Base-by-base conservation (phyloP, 768 basidiomycete genomes). In the Imleria badia region DNA sequence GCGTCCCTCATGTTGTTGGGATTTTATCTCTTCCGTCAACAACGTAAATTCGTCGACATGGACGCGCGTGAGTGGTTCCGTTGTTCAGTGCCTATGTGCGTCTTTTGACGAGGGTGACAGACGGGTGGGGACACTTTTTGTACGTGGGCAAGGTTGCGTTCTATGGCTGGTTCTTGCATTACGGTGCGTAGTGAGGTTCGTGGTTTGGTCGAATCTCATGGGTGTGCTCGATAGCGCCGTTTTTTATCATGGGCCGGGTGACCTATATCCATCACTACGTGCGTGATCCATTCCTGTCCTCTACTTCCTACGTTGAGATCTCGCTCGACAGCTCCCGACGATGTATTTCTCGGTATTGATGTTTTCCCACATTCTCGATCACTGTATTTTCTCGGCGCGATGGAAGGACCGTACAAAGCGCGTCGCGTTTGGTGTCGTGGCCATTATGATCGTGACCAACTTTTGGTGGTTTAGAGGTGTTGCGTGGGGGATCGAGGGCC, bases 261-360 rank as follows among this genome's bases (percentile, higher is more conserved):
- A 97, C 94, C 30, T 98, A 98, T 63, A 75, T 98, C 26, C 96
- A 98, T 71, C 94, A 97, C 77, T 98, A 96, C 68, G 92, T 95
- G 62, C 60, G 90, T 81, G 26, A 13, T 8, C 39, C 12, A 1
- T 1, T 31, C 7, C 6, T 15, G n/a, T 17, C 13, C n/a, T 30
- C 44, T 12, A 3, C 26, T 10, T 20, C 8, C 15, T 3, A 33
- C 6, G 5, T 14, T 56, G 45, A 60, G 11, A 22, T 20, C 7
- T 34, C 7, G 5, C 13, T 33, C 54, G 2, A 57, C 62, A 94
- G 91, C 84, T 98, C 11, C 96, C 96, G 6, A 94, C 96, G 0
- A 77, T 98, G n/a, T 98, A 94, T 77, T 99, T 99, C 73, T 81
- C 94, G 22, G 92, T 98, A 45, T 73, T 98, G 48, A 93, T 96